Conservation (phyloP, 768 basidiomycete genomes). For the Termitomyces sp. region DNA sequence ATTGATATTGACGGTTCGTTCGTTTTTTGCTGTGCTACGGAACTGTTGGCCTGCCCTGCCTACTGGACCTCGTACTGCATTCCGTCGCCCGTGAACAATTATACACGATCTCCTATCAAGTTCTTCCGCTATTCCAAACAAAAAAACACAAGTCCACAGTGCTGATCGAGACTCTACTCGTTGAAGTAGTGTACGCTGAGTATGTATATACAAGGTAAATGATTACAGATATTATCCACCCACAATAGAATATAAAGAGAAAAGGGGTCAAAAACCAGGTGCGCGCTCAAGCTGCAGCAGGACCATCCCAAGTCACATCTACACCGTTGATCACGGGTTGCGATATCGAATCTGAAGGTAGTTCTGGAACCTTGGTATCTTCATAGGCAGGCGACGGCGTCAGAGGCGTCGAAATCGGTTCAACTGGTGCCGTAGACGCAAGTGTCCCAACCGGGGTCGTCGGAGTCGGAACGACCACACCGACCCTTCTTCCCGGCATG, state of each 20-base stretch:
- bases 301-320: neutral
- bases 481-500: neutral
- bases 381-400: conserved; percentile 16
- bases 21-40: no score
- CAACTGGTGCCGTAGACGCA: neutral
- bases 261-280: neutral
- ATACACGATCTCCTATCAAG: no score
- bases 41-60: no score
- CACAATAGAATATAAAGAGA: neutral
- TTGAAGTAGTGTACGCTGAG: no score
- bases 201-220: neutral
- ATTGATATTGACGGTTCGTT: no score
- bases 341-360: neutral
- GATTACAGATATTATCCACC: neutral
- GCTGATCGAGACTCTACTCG: no score
- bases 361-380: neutral
- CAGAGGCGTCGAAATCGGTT: neutral
- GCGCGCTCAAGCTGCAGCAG: neutral
- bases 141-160: no score
- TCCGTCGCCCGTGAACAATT: no score
- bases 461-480: neutral
- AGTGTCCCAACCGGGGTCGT: neutral
- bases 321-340: neutral
- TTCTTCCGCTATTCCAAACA: no score
- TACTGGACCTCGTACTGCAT: no score